These are phyloP conservation scores for Psilocybe cubensis DNA, from an alignment of 768 basidiomycete species.

Conservation along the genomic window DNA sequence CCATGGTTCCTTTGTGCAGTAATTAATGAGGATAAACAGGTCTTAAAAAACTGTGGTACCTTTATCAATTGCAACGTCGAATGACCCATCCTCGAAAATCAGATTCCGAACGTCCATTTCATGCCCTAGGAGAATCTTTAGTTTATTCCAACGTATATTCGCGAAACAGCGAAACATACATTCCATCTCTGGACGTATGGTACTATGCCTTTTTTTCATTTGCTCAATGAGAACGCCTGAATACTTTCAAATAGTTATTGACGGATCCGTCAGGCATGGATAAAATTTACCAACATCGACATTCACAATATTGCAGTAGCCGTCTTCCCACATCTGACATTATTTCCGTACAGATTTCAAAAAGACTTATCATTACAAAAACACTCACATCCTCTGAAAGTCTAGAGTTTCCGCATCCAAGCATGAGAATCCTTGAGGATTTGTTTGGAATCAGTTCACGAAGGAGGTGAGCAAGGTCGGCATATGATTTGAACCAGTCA, in stretches of 20 bases:
- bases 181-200: constrained; percentile 64
- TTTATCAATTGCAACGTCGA: constrained; percentile 89
- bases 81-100: constrained; percentile 57
- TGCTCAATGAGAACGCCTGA: constrained; percentile 74
- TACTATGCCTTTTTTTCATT: constrained; percentile 62
- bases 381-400: constrained; percentile 72
- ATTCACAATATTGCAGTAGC: constrained; percentile 81
- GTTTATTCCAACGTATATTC: neutral
- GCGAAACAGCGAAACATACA: constrained; percentile 45
- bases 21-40: neutral
- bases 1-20: constrained; percentile 66
- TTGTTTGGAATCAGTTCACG: constrained; percentile 66
- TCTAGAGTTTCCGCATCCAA: constrained; percentile 85
- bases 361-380: neutral
- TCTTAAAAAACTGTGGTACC: constrained; percentile 37
- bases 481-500: constrained; percentile 89
- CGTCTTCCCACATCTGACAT: constrained; percentile 85
- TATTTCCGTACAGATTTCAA: neutral
- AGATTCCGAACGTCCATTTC: constrained; percentile 84
- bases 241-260: constrained; percentile 49
- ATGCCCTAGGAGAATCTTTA: constrained; percentile 54
- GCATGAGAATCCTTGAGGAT: constrained; percentile 67
- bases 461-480: constrained; percentile 66
- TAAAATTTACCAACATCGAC: constrained; percentile 58
- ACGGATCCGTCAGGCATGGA: neutral